These are phyloP conservation scores for Dendrobium nobile DNA, from an alignment of 106 monocot species.

Conservation along the genomic window DNA sequence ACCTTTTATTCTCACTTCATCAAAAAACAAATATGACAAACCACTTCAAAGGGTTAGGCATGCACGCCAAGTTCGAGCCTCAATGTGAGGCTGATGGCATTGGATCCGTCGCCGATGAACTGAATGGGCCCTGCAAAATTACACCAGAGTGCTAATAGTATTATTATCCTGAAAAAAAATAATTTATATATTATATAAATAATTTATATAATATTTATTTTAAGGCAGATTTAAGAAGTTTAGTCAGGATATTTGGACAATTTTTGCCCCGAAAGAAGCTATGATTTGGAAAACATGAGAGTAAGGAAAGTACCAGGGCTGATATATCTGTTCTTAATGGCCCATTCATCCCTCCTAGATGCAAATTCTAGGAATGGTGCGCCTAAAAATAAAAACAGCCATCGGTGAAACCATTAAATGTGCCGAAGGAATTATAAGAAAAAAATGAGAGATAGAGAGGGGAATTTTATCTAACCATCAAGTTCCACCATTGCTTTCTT, in stretches of 20 bases:
- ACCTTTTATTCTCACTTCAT: neutral
- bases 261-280: neutral
- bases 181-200: too few species aligned
- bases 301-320: slow-evolving; percentile 61
- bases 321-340: slow-evolving; percentile 81
- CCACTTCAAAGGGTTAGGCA: slow-evolving; percentile 6
- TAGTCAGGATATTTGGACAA: too few species aligned
- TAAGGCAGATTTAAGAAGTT: too few species aligned
- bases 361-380: slow-evolving; percentile 86
- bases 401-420: neutral
- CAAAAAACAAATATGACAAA: neutral
- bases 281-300: neutral
- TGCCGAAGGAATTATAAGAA: neutral
- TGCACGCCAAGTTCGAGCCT: slow-evolving; percentile 60
- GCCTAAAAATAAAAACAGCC: slow-evolving; percentile 36
- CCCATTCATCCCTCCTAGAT: slow-evolving; percentile 80
- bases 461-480: slow-evolving; percentile 44
- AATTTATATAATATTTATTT: too few species aligned
- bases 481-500: slow-evolving; percentile 99
- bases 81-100: slow-evolving; percentile 50
- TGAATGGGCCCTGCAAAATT: slow-evolving; percentile 57
- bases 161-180: too few species aligned
- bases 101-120: slow-evolving; percentile 55
- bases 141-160: neutral
- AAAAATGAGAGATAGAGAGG: neutral